Evolutionary conservation across 139 green algal genomes (phyloP).

Genomic region (Chlorella vulgaris): DNA sequence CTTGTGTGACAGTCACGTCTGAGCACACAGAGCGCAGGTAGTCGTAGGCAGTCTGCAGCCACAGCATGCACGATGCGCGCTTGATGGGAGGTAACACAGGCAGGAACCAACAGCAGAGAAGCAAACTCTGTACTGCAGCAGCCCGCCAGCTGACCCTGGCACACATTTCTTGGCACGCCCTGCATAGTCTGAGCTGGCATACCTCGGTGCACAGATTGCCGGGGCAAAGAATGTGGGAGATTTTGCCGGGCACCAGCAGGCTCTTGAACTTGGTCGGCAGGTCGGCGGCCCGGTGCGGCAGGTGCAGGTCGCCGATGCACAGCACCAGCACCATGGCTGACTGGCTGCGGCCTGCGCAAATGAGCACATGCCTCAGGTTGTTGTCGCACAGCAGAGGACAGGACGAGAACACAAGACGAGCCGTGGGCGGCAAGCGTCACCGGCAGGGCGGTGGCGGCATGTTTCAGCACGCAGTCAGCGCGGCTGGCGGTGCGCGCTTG

Average conservation of each 20-base stretch:
- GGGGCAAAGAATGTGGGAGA: slow-evolving; percentile 87
- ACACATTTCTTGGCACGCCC: too few species aligned
- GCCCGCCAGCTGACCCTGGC: too few species aligned
- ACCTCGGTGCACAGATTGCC: slow-evolving; percentile 92
- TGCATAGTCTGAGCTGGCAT: neutral
- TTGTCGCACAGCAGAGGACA: neutral
- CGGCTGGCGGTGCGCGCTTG: neutral
- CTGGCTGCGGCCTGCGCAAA: neutral
- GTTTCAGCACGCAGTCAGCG: neutral
- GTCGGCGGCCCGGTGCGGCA: slow-evolving; percentile 84
- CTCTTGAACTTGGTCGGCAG: slow-evolving; percentile 91
- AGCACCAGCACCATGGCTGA: slow-evolving; percentile 91
- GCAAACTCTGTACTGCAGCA: too few species aligned
- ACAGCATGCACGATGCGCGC: neutral
- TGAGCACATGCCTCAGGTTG: too few species aligned
- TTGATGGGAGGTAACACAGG: neutral
- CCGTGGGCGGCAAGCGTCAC: neutral
- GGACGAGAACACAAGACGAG: neutral
- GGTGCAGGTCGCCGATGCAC: slow-evolving; percentile 92
- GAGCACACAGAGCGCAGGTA: slow-evolving; percentile 82
- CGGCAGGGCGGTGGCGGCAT: neutral
- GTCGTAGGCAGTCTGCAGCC: slow-evolving; percentile 79
- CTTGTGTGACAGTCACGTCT: slow-evolving; percentile 79
- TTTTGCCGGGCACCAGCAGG: slow-evolving; percentile 94
- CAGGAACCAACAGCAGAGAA: too few species aligned